Base-by-base conservation (phyloP, 2,329 filamentous ascomycete genomes). In the Colletotrichum eleusines region DNA sequence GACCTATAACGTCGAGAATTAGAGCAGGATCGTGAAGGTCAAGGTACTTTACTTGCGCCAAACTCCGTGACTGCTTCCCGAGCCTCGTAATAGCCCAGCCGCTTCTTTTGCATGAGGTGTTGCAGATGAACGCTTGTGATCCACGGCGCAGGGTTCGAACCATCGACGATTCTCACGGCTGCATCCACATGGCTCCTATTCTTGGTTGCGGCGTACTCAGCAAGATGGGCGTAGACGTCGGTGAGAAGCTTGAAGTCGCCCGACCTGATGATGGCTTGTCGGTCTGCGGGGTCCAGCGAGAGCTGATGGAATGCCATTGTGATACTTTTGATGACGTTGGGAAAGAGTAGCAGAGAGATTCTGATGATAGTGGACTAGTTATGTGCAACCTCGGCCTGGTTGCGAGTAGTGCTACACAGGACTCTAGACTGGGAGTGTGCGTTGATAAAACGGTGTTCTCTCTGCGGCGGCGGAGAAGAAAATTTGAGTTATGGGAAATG, bases 51-150 rank as follows among this genome's bases (percentile, higher is more conserved):
- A 54, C 28, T 54, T 35, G 31, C 51, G 14, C 14, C 3, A 14
- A 54, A 54, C 51, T 54, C 51, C 3, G 35, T 20, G 16, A 54
- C 14, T 33, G 51, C 51, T 8, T 33, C 14, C 8, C 23, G 1
- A 5, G 31, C 31, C 51, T 54, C 31, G 20, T 0, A 3, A n/a
- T 1, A 1, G 1, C 0, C 0, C 18, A 54, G 1, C 4, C 2
- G 1, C 18, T 23, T 31, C 31, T 33, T n/a, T n/a, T 33, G 51
- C 26, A 35, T n/a, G 9, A 35, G n/a, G 9, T 35, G 12, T n/a
- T 35, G 51, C 3, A 54, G 31, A 35, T 54, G 4, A 8, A 5
- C 12, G 18, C 51, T n/a, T 35, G 18, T 7, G 3, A 54, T 7
- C 31, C 51, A 35, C 18, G 20, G 28, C 3, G 51, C 28, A 6